Percentiles rank a stretch among this genome's conserved stretches.
These are phyloP conservation scores for Pythium dissotocum DNA, from an alignment of 352 stramenopile species.

Conservation along the genomic window DNA sequence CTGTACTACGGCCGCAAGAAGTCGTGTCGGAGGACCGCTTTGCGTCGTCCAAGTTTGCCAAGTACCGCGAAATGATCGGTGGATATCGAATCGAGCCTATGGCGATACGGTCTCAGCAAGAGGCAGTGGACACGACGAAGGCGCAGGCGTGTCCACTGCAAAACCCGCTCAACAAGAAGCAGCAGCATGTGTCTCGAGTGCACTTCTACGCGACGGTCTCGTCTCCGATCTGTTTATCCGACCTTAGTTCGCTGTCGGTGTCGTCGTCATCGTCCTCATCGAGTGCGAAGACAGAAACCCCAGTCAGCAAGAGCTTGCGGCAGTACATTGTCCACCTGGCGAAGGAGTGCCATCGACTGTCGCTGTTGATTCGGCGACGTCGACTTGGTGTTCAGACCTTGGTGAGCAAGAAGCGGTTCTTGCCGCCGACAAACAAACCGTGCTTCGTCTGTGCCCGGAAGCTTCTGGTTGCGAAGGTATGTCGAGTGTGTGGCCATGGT, in stretches of 20 bases:
- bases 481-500: slow-evolving; percentile 57
- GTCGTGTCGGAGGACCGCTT: background rate
- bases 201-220: slow-evolving; percentile 9
- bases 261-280: background rate
- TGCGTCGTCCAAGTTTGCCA: background rate
- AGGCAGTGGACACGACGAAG: too few relatives aligned
- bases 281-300: background rate
- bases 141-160: slow-evolving; percentile 3
- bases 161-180: background rate
- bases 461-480: slow-evolving; percentile 45
- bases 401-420: slow-evolving; percentile 37
- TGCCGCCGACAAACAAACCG: slow-evolving; percentile 19
- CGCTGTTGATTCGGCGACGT: slow-evolving; percentile 48
- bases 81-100: slow-evolving; percentile 7
- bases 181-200: background rate
- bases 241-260: background rate
- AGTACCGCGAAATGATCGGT: slow-evolving; percentile 8
- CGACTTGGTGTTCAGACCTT: slow-evolving; percentile 58
- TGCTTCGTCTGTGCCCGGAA: slow-evolving; percentile 58
- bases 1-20: slow-evolving; percentile 11
- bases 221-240: background rate
- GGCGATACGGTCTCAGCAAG: too few relatives aligned
- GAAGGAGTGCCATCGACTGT: slow-evolving; percentile 29
- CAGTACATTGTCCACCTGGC: slow-evolving; percentile 8
- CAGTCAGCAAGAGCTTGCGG: slow-evolving; percentile 4